Base-by-base conservation (phyloP, 805 yeast genomes). In the Saccharomycopsis fermentans region DNA sequence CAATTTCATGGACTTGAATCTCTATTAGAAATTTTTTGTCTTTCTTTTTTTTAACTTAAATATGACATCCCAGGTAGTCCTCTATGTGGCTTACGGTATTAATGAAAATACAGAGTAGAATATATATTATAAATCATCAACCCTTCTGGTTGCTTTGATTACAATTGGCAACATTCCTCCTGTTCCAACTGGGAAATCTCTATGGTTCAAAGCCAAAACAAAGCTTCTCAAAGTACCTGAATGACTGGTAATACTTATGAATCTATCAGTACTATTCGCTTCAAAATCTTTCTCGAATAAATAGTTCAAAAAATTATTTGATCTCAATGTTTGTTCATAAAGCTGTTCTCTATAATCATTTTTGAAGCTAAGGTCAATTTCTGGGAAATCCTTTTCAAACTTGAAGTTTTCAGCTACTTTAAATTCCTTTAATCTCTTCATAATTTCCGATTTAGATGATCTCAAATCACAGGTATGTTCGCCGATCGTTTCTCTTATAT, bases 401-500 rank as follows among this genome's bases (percentile, higher is more conserved):
- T 60, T 64, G 51, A 78, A 77, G 6, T 73, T 73, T 24, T 52
- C 32, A 9, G n/a, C 14, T 17, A 27, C 40, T 12, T 51, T 35
- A 27, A 35, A 39, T 27, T 71, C 72, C 6, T 17, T 29, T 39
- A 61, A 80, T 65, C 77, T 72, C 2, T 70, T 67, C n/a, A 64
- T 69, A 27, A 79, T 70, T 27, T 70, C 69, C 1, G 72, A 62
- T 32, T 73, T 69, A 5, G 77, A 63, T 29, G 71, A 60, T 59
- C 89, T 69, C 68, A 79, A 77, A 67, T 84, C 87, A 66, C 89
- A 84, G 5, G 80, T 67, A 64, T 82, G 84, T 35, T 65, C 70
- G 2, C 88, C 88, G 34, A 80, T 74, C 11, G 84, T 81, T 68
- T 84, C 90, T 60, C 90, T 72, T 6, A 83, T 63, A 35, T 74